These are phyloP conservation scores for Fusarium continuum DNA, from an alignment of 2,329 filamentous ascomycete species.

Conservation along the genomic window DNA sequence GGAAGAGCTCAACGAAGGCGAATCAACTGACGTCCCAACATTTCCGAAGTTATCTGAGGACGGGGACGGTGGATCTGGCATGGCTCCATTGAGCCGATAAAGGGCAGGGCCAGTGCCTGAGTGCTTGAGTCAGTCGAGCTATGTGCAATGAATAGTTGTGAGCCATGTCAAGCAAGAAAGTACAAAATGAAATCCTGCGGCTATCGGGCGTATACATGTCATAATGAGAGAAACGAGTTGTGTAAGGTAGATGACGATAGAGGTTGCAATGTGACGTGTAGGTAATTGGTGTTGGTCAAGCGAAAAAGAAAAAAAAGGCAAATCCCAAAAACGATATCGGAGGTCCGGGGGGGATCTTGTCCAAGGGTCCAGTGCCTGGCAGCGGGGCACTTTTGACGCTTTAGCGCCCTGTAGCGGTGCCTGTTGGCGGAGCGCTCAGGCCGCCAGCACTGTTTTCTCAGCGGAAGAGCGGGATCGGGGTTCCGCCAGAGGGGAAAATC, in stretches of 20 bases:
- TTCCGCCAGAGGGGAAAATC: slow-evolving; percentile 23
- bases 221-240: no score
- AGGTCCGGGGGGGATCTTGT: slow-evolving; percentile 15
- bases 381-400: slow-evolving; percentile 17
- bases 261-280: slow-evolving; percentile 5
- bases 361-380: slow-evolving; percentile 31
- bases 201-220: no score
- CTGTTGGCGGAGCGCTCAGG: slow-evolving; percentile 18
- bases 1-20: not conserved
- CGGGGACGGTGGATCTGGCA: slow-evolving; percentile 9
- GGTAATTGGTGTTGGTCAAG: slow-evolving; percentile 35
- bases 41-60: slow-evolving; percentile 16
- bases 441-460: slow-evolving; percentile 9
- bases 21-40: slow-evolving; percentile 32
- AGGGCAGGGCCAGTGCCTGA: not conserved
- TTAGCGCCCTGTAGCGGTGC: not conserved
- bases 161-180: no score
- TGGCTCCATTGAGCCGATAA: slow-evolving; percentile 22
- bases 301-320: not conserved
- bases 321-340: slow-evolving; percentile 36
- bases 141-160: not conserved
- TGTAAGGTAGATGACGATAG: not conserved
- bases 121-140: slow-evolving; percentile 14
- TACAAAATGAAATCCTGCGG: no score
- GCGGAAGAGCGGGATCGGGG: slow-evolving; percentile 20